Conservation (phyloP, 805 yeast species). For the Saccharomycopsis sp. region DNA sequence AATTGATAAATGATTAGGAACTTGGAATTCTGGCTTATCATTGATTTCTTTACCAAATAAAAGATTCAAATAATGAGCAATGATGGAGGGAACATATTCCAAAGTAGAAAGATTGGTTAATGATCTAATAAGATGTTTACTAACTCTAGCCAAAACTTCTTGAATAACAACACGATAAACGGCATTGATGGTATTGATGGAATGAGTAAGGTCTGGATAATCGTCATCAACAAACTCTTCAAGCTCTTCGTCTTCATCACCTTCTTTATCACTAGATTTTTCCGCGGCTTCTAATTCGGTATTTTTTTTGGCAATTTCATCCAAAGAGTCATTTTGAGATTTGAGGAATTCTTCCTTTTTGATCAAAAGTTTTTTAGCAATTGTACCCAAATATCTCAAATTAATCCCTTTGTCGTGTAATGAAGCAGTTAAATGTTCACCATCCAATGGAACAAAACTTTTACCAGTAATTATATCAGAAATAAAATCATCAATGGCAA, state of each 20-base stretch:
- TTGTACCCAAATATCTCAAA: conserved; percentile 71
- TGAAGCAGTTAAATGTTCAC: conserved; percentile 54
- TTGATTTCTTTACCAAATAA: conserved; percentile 46
- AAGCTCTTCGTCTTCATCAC: conserved; percentile 15
- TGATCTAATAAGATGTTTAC: conserved; percentile 61
- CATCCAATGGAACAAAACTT: conserved; percentile 64
- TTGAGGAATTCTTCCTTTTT: background rate
- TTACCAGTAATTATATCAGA: conserved; percentile 39
- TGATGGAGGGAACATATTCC: conserved; percentile 44
- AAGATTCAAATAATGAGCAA: conserved; percentile 63
- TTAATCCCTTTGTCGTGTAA: conserved; percentile 82
- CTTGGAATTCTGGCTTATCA: conserved; percentile 28
- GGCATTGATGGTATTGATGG: conserved; percentile 15
- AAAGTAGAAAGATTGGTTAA: conserved; percentile 37
- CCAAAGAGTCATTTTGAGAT: conserved; percentile 18
- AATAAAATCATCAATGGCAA: conserved; percentile 55
- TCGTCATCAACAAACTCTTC: conserved; percentile 20
- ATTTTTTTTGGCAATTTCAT: conserved; percentile 25
- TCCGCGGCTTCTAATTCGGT: conserved; percentile 21
- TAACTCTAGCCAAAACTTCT: conserved; percentile 74
- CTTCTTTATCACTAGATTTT: conserved; percentile 16
- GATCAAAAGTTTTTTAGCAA: conserved; percentile 29
- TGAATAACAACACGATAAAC: conserved; percentile 19
- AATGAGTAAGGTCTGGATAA: conserved; percentile 4
- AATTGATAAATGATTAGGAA: conserved; percentile 31